Evolutionary conservation across 345 rosid species (phyloP).

Genomic region (Ceriops decandra): DNA sequence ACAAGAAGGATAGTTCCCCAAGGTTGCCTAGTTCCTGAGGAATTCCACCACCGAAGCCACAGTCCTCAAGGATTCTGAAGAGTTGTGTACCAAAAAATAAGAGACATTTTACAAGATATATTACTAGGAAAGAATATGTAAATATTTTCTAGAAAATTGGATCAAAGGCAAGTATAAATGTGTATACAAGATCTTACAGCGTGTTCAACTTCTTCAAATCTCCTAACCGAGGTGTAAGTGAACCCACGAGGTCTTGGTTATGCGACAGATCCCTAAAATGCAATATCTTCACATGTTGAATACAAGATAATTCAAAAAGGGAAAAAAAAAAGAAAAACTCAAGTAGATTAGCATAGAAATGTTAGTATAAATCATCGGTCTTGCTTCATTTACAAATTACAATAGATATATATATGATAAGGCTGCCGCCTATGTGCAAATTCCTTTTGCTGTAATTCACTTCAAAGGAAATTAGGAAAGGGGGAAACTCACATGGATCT

Average conservation of each 20-base stretch:
- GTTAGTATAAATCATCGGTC: too few relatives aligned
- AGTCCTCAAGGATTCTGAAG: slow-evolving; percentile 80
- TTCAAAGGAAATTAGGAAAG: too few relatives aligned
- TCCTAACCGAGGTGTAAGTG: slow-evolving; percentile 68
- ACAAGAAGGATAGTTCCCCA: slow-evolving; percentile 76
- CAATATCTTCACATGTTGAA: slow-evolving; percentile 10
- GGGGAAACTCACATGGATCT: slow-evolving; percentile 66
- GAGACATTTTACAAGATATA: not conserved
- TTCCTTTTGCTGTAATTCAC: too few relatives aligned
- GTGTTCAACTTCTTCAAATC: slow-evolving; percentile 72
- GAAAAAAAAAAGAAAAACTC: too few relatives aligned
- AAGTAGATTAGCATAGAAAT: too few relatives aligned
- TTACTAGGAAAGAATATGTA: not conserved
- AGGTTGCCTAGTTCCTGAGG: slow-evolving; percentile 84
- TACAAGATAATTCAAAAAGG: not conserved
- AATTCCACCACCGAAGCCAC: slow-evolving; percentile 79
- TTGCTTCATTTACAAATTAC: too few relatives aligned
- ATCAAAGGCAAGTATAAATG: not conserved
- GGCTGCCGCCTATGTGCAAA: too few relatives aligned
- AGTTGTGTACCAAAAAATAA: not conserved
- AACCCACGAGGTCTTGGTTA: slow-evolving; percentile 67
- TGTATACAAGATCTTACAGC: slow-evolving; percentile 44
- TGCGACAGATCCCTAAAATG: slow-evolving; percentile 77
- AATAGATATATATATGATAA: too few relatives aligned
- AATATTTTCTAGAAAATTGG: too few relatives aligned